Percentiles rank a stretch among this genome's conserved stretches.
Evolutionary conservation across 1,284 basidiomycete species (phyloP).

Genomic region (Ustilago shanxiensis): DNA sequence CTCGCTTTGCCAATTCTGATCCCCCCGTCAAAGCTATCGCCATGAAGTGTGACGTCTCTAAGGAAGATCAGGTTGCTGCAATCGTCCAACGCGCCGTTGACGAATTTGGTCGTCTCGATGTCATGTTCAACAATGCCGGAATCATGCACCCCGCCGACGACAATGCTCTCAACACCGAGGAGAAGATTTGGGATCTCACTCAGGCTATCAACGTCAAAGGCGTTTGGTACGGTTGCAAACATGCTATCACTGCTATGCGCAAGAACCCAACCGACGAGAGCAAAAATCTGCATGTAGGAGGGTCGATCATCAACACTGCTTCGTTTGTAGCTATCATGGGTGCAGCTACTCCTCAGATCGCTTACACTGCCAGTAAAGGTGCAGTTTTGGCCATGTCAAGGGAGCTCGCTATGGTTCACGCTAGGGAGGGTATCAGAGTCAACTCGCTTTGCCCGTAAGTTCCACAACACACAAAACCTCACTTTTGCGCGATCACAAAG

Average conservation of each 20-base stretch:
- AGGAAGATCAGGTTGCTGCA: slow-evolving; percentile 85
- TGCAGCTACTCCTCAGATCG: slow-evolving; percentile 93
- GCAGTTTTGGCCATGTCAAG: slow-evolving; percentile 98
- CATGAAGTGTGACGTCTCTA: slow-evolving; percentile 85
- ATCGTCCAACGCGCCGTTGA: slow-evolving; percentile 83
- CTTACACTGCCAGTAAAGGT: slow-evolving; percentile 80
- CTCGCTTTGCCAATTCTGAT: slow-evolving; percentile 77
- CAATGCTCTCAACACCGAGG: slow-evolving; percentile 93
- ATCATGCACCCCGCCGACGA: slow-evolving; percentile 97
- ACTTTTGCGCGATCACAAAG: too few species aligned
- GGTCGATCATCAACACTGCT: slow-evolving; percentile 96
- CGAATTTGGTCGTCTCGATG: slow-evolving; percentile 88
- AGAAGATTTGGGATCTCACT: slow-evolving; percentile 82
- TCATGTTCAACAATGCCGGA: slow-evolving; percentile 77
- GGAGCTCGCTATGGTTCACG: slow-evolving; percentile 96
- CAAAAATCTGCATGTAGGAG: slow-evolving; percentile 84
- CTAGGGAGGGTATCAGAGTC: slow-evolving; percentile 91
- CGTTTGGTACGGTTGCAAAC: slow-evolving; percentile 96
- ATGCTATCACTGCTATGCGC: slow-evolving; percentile 95
- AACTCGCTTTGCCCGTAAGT: slow-evolving; percentile 87
- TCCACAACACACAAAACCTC: neutral
- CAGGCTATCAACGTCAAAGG: slow-evolving; percentile 97
- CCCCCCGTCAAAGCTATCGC: slow-evolving; percentile 75
- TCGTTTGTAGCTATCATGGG: slow-evolving; percentile 94
- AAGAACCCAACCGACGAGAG: slow-evolving; percentile 81